phyloP scores from a whole-genome alignment of 2,329 filamentous ascomycete species.

The Neocucurbitaria cava region DNA sequence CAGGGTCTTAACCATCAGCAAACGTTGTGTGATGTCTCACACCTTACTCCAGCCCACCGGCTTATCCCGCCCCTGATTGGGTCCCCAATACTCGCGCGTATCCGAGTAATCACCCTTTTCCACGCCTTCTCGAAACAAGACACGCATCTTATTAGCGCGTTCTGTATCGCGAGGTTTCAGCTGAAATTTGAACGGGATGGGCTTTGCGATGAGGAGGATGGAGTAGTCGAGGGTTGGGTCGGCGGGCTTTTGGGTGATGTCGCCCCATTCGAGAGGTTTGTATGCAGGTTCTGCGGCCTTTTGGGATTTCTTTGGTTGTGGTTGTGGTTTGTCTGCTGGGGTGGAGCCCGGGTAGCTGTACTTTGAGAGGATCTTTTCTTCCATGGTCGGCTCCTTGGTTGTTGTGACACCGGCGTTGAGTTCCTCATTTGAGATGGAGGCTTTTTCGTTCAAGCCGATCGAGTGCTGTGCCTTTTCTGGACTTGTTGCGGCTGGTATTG shows the following conservation, averaged over 20 bases:
- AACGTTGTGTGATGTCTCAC: conserved; percentile 28
- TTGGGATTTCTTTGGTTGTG: conserved; percentile 6
- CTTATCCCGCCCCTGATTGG: conserved; percentile 41
- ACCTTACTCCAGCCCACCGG: conserved; percentile 46
- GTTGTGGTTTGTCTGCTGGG: conserved; percentile 9
- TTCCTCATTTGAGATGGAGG: conserved; percentile 46
- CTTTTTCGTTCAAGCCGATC: conserved; percentile 41
- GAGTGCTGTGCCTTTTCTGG: conserved; percentile 20
- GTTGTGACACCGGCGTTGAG: conserved; percentile 41
- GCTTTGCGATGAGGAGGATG: conserved; percentile 55
- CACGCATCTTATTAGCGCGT: conserved; percentile 41
- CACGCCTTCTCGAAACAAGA: conserved; percentile 46
- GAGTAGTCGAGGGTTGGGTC: conserved; percentile 55
- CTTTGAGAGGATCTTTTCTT: conserved; percentile 34
- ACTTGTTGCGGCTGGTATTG: conserved; percentile 5
- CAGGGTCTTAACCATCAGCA: conserved; percentile 2
- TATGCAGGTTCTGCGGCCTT: conserved; percentile 19
- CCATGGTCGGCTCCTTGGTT: conserved; percentile 22
- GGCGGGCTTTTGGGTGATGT: conserved; percentile 30
- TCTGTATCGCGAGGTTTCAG: conserved; percentile 44
- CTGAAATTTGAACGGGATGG: conserved; percentile 53
- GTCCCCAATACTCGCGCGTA: conserved; percentile 49
- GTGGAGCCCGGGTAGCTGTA: conserved; percentile 35
- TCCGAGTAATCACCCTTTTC: conserved; percentile 49
- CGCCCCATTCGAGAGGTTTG: conserved; percentile 31